Evolutionary conservation across 1,284 basidiomycete species (phyloP), one percentile per base, ranked within the genome.

Genomic region (Paramarasmius palmivorus): DNA sequence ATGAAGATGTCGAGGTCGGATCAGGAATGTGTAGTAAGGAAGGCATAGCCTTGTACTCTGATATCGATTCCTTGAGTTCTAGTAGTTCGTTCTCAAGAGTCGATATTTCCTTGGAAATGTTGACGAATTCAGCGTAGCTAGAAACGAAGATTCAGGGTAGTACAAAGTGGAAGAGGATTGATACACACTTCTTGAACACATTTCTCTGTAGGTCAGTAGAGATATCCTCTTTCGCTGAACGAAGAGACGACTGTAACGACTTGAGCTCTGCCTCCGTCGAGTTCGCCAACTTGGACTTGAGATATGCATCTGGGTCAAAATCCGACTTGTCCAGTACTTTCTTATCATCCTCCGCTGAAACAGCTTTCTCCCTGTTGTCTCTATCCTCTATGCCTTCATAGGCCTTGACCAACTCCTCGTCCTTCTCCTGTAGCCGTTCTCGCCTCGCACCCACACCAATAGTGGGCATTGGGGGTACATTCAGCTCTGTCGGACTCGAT

Each of bases 11-110:
- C 9, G 82, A 81, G 41, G 81, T 80, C 2, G 83, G 82, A 61
- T 93, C 91, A 52, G 92, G 92, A 54, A 96, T 89, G 58, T 95
- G 92, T 38, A 98, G 79, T 12, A 94, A 79, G n/a, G 92, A 92
- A 0, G 95, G 95, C 78, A 97, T 93, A 47, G 84, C 85, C 69
- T 94, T 95, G 90, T 95, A 99, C 65, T 99, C 97, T 14, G 88
- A 88, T 1, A 99, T 77, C 2, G 92, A 83, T 56, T 96, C 93
- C 68, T 98, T 98, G 67, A 99, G 84, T 66, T 98, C 95, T 35
- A 98, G 82, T 91, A 98, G 93, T 68, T 98, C 95, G 67, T 96
- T 98, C 74, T 99, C 96, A 10, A 99, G 81, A 0, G 92, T 90
- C 6, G 92, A 90, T 44, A 99, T 96, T 72, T 99, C 97, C 66